Percentiles rank a stretch among this genome's conserved stretches.
Evolutionary conservation across 192 early-diverging fungal species (phyloP).

Genomic region (Mortierella claussenii): DNA sequence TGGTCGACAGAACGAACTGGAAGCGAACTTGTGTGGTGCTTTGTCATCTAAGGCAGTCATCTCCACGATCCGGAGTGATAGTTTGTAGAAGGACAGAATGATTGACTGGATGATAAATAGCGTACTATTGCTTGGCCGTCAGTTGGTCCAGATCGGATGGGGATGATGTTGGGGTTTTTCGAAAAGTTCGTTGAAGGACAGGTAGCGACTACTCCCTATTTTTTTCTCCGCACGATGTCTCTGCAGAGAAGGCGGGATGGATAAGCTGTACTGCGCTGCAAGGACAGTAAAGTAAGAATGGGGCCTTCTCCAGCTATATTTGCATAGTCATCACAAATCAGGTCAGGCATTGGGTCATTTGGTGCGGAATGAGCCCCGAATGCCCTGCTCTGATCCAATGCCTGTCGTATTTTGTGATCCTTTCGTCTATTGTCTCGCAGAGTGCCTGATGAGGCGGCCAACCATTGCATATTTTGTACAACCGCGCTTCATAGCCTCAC

Average conservation of each 20-base stretch:
- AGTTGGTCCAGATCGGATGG: slow-evolving; percentile 3
- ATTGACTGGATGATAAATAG: not conserved
- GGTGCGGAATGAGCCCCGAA: too few relatives aligned
- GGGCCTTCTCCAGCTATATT: too few relatives aligned
- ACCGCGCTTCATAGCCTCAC: too few relatives aligned
- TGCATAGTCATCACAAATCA: too few relatives aligned
- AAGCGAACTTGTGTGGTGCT: slow-evolving; percentile 3
- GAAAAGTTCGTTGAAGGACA: slow-evolving; percentile 6
- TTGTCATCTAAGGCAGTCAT: slow-evolving; percentile 13
- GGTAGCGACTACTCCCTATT: too few relatives aligned
- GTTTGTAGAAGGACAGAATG: not conserved
- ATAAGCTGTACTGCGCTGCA: slow-evolving; percentile 16
- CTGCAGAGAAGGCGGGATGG: slow-evolving; percentile 13
- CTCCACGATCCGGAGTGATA: not conserved
- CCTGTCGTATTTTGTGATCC: too few relatives aligned
- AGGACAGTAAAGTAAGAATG: not conserved
- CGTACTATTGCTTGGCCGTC: slow-evolving; percentile 11
- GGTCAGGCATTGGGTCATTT: too few relatives aligned
- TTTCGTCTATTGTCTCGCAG: too few relatives aligned
- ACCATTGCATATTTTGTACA: too few relatives aligned
- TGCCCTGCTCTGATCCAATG: too few relatives aligned
- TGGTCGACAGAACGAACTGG: slow-evolving; percentile 7
- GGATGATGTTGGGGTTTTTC: not conserved
- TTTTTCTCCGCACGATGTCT: too few relatives aligned
- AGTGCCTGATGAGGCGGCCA: too few relatives aligned